Conservation (phyloP, 75 land plant species). For the Ceratopteris richardii region DNA sequence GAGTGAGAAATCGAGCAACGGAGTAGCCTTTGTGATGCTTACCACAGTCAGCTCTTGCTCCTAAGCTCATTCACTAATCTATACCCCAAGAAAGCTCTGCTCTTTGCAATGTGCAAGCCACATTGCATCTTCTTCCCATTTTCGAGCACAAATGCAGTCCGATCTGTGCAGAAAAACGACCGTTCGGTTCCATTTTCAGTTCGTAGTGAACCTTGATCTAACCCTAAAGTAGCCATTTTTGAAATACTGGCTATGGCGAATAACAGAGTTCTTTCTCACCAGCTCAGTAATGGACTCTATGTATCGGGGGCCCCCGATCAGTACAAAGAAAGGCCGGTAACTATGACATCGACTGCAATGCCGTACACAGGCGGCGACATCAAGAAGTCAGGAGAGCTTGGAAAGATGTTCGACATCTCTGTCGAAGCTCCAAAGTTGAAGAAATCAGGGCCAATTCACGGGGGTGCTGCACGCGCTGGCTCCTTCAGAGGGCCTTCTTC, state of each 20-base stretch:
- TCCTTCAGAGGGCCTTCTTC: slow-evolving; percentile 36
- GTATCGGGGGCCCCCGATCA: slow-evolving; percentile 47
- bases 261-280: slow-evolving; percentile 47
- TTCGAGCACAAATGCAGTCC: no score
- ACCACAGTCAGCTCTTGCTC: no score
- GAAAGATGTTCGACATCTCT: slow-evolving; percentile 44
- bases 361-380: slow-evolving; percentile 55
- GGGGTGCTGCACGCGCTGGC: slow-evolving; percentile 7
- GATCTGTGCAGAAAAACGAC: no score
- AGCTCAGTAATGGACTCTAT: slow-evolving; percentile 46
- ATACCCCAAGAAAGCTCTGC: no score
- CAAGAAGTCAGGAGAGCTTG: slow-evolving; percentile 51
- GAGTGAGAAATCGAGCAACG: no score
- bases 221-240: no score
- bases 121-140: no score
- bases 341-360: slow-evolving; percentile 46
- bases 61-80: no score
- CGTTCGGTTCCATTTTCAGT: no score
- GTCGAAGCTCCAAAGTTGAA: slow-evolving; percentile 22
- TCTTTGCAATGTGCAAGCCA: no score
- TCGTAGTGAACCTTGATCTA: no score
- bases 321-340: slow-evolving; percentile 33
- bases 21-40: no score
- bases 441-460: slow-evolving; percentile 30
- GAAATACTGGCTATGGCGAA: slow-evolving; percentile 2